Conservation (phyloP, 2,329 filamentous ascomycete genomes). For the Thielaviopsis musarum region DNA sequence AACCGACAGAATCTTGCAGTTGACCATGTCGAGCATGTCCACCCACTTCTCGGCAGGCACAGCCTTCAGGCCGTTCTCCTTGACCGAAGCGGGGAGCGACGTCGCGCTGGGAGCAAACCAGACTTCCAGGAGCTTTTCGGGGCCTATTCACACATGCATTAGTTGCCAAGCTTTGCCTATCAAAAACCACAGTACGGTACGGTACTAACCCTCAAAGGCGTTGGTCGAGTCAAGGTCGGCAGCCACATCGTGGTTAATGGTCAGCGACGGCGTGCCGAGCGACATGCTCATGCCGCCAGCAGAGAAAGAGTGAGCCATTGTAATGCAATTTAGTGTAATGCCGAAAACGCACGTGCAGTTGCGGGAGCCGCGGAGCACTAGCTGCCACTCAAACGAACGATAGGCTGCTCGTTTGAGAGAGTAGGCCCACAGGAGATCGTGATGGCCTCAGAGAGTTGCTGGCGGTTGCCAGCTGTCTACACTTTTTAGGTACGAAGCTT, state of each 20-base stretch:
- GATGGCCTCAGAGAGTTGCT: slow-evolving; percentile 48
- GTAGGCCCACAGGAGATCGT: slow-evolving; percentile 68
- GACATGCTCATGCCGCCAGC: slow-evolving; percentile 32
- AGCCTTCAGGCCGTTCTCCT: slow-evolving; percentile 66
- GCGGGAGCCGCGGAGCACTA: slow-evolving; percentile 63
- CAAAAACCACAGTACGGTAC: not conserved
- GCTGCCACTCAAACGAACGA: slow-evolving; percentile 95
- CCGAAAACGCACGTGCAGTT: slow-evolving; percentile 4
- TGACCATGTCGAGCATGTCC: slow-evolving; percentile 91
- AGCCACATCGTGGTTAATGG: slow-evolving; percentile 90
- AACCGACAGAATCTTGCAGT: slow-evolving; percentile 93
- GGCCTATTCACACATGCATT: slow-evolving; percentile 33
- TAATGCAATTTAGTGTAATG: not conserved
- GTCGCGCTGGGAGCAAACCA: slow-evolving; percentile 81
- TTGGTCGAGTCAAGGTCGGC: slow-evolving; percentile 86
- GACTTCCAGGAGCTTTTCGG: slow-evolving; percentile 94
- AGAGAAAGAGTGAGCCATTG: slow-evolving; percentile 14
- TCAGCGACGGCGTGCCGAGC: slow-evolving; percentile 72
- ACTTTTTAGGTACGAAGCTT: slow-evolving; percentile 25
- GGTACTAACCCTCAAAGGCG: slow-evolving; percentile 68
- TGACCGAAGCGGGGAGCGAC: slow-evolving; percentile 51
- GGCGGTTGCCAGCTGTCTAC: slow-evolving; percentile 62
- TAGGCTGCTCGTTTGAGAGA: slow-evolving; percentile 89
- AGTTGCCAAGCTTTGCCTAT: not conserved
- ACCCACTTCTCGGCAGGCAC: slow-evolving; percentile 80